Evolutionary conservation across 148 eudicot species (phyloP), one percentile per base, ranked within the genome.

Genomic region (Rheum nobile): DNA sequence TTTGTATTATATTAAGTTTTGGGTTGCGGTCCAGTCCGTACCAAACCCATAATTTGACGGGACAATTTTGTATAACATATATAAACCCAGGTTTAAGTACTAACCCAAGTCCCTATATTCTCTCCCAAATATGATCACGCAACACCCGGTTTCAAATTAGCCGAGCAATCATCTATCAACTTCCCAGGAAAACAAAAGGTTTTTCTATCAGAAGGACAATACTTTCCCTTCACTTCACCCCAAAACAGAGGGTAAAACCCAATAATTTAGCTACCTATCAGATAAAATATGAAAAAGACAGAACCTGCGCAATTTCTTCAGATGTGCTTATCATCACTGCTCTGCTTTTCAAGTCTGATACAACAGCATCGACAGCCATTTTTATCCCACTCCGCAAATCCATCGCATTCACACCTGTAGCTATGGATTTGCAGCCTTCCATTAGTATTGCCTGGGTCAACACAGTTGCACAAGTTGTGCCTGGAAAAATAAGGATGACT

Each of bases 401-500:
- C 94, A 95, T 88, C 32, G 86, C 97, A 82, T 90, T 95, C 31
- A 92, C 89, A 35, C 99, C 99, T 71, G 91, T 83, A 61, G 97
- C 90, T 38, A 90, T 87, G 67, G 94, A 90, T 74, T 91, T 95
- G 89, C 91, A 95, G 63, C 99, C 99, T 86, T 95, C 99, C 70
- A 74, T 79, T 78, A 90, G 84, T 72, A 95, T 95, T 73, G 97
- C 92, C 77, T 95, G 99, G 76, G 99, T 86, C 78, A 95, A 80
- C 75, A 95, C 93, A 8, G 97, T 95, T 46, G 99, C 99, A 86
- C 99, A 95, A 37, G 99, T 95, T 38, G 99, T 95, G 77, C 99
- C 99, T 95, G 86, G 67, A 78, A 43, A 75, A 61, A 19, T 12
- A 61, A 61, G 67, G 35, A 61, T 29, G 35, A 29, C 13, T 2